Conservation (phyloP, 176 grass and related monocot species). For the Carex myosuroides region DNA sequence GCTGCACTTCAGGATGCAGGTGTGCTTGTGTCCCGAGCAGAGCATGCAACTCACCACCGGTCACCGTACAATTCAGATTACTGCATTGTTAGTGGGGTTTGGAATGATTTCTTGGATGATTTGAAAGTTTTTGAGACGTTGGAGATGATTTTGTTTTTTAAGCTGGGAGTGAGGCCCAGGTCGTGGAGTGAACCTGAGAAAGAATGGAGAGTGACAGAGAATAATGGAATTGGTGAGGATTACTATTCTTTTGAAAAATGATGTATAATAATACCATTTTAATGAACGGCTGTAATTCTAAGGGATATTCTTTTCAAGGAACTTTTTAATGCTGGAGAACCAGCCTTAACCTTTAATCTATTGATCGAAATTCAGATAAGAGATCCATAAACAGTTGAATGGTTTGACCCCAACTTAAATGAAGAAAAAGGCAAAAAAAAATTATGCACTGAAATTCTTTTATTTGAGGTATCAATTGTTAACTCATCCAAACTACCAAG, state of each 20-base stretch:
- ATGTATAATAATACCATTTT: neutral
- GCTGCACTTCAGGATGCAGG: constrained; percentile 54
- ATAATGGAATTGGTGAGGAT: neutral
- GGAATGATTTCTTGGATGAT: constrained; percentile 57
- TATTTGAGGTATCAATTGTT: too few relatives aligned
- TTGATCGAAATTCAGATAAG: too few relatives aligned
- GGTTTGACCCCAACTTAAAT: too few relatives aligned
- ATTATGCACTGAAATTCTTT: too few relatives aligned
- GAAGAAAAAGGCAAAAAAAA: too few relatives aligned
- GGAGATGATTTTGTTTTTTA: constrained; percentile 73
- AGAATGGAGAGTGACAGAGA: constrained; percentile 48
- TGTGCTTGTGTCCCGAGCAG: constrained; percentile 62
- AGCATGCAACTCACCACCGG: constrained; percentile 68
- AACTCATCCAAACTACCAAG: neutral
- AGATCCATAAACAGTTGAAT: too few relatives aligned
- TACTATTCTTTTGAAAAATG: constrained; percentile 21
- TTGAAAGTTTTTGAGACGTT: constrained; percentile 60
- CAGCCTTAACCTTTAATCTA: too few relatives aligned
- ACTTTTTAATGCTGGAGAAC: neutral
- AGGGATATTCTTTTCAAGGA: neutral
- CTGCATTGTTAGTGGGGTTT: constrained; percentile 75
- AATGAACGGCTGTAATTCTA: neutral
- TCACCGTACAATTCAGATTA: constrained; percentile 64
- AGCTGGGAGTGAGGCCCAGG: constrained; percentile 50
- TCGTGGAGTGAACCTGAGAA: constrained; percentile 47